These are phyloP conservation scores for Sugiyamaella paludigena DNA, from an alignment of 1,139 yeast species.

Conservation along the genomic window DNA sequence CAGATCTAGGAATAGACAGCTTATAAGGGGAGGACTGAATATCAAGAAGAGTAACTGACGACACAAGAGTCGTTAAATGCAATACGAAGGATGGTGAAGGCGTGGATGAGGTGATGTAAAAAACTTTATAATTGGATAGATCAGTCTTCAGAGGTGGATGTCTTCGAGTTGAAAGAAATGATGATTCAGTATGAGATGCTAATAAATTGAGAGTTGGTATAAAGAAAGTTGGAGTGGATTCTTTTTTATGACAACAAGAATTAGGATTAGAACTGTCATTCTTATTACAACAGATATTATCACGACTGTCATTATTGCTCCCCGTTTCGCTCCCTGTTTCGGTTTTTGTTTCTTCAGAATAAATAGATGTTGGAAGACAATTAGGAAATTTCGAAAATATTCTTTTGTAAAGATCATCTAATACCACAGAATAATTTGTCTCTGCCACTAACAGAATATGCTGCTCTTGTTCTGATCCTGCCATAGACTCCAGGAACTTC, in stretches of 20 bases:
- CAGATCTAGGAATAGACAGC: constrained; percentile 60
- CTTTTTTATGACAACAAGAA: neutral
- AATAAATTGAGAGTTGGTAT: constrained; percentile 12
- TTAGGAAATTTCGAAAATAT: constrained; percentile 19
- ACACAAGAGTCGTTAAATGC: constrained; percentile 68
- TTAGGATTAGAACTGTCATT: neutral
- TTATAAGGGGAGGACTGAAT: constrained; percentile 15
- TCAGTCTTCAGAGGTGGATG: constrained; percentile 21
- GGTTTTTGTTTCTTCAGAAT: neutral
- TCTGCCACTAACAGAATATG: constrained; percentile 34
- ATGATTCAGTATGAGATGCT: constrained; percentile 6
- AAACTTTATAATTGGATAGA: constrained; percentile 47
- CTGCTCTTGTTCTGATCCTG: constrained; percentile 1
- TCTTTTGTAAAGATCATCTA: constrained; percentile 22
- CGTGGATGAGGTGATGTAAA: constrained; percentile 55
- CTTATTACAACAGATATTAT: constrained; percentile 1
- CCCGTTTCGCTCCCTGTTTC: neutral
- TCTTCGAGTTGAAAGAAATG: constrained; percentile 27
- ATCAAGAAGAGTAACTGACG: constrained; percentile 43
- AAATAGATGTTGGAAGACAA: constrained; percentile 10
- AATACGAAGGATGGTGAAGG: constrained; percentile 81
- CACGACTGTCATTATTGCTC: neutral
- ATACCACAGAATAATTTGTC: constrained; percentile 29
- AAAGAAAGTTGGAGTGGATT: constrained; percentile 10
- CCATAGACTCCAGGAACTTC: constrained; percentile 22